These are phyloP conservation scores for Scheffersomyces lignicola DNA, from an alignment of 1,139 yeast genomes.

Conservation along the genomic window DNA sequence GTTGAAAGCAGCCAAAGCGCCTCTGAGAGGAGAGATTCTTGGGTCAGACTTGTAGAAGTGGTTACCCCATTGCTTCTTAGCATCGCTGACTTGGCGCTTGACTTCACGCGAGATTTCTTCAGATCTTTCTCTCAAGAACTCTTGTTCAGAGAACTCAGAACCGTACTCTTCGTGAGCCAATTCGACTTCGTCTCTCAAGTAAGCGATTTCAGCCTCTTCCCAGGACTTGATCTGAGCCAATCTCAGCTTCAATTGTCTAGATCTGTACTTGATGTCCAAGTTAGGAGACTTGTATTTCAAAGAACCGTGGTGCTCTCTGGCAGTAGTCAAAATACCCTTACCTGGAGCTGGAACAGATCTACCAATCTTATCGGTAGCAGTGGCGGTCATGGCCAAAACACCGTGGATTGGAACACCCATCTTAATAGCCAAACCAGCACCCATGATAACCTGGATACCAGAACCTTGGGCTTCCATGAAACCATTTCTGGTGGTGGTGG, in stretches of 20 bases:
- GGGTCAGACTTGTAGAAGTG: slow-evolving; percentile 89
- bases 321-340: slow-evolving; percentile 97
- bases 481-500: slow-evolving; percentile 94
- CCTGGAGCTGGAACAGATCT: slow-evolving; percentile 99
- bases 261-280: slow-evolving; percentile 90
- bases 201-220: slow-evolving; percentile 78
- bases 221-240: slow-evolving; percentile 75
- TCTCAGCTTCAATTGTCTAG: slow-evolving; percentile 85
- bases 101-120: slow-evolving; percentile 89
- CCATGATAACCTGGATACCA: slow-evolving; percentile 96
- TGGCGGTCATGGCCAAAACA: slow-evolving; percentile 88
- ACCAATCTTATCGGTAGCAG: slow-evolving; percentile 98
- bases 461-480: slow-evolving; percentile 99
- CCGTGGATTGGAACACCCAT: slow-evolving; percentile 99
- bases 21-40: slow-evolving; percentile 95
- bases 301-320: slow-evolving; percentile 87
- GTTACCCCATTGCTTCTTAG: slow-evolving; percentile 94
- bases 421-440: slow-evolving; percentile 86
- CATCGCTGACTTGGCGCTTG: slow-evolving; percentile 79
- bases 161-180: slow-evolving; percentile 72
- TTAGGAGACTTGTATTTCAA: slow-evolving; percentile 79
- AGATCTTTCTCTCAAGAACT: slow-evolving; percentile 76
- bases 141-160: slow-evolving; percentile 47
- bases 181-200: slow-evolving; percentile 46
- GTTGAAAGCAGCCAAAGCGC: slow-evolving; percentile 91